Percentiles rank a stretch among this genome's conserved stretches.
Evolutionary conservation across 2,329 filamentous ascomycete species (phyloP).

Genomic region (Colletotrichum sp.): DNA sequence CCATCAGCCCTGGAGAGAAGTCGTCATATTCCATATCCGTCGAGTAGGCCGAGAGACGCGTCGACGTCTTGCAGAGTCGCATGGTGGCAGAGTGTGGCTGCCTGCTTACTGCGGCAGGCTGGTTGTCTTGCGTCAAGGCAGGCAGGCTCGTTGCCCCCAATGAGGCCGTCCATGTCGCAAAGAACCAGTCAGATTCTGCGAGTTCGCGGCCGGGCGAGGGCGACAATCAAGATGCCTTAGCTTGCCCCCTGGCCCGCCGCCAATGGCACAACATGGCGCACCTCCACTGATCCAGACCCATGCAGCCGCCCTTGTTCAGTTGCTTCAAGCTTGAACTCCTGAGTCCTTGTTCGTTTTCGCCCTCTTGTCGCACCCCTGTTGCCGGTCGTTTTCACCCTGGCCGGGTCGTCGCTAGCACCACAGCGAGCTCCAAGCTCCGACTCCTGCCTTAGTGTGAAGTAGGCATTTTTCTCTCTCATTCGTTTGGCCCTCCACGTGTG

Average conservation of each 20-base stretch:
- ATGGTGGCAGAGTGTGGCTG: not conserved
- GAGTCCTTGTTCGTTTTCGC: not conserved
- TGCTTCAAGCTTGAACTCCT: conserved; percentile 16
- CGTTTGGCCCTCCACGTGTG: conserved; percentile 18
- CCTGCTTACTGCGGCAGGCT: not conserved
- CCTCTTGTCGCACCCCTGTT: conserved; percentile 7
- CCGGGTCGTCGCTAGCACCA: conserved; percentile 10
- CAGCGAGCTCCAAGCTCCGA: conserved; percentile 10
- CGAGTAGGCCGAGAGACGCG: not conserved
- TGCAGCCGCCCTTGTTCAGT: conserved; percentile 16
- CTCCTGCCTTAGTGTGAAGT: not conserved
- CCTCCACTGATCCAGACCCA: conserved; percentile 16
- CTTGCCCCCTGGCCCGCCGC: conserved; percentile 10
- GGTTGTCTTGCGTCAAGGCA: conserved; percentile 7
- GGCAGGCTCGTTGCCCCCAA: conserved; percentile 1
- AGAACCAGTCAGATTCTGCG: conserved; percentile 4
- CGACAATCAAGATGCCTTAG: conserved; percentile 15
- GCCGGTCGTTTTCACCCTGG: conserved; percentile 16
- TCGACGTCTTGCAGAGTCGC: not conserved
- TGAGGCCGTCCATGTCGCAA: not conserved
- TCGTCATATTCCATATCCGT: conserved; percentile 15
- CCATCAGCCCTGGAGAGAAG: not conserved
- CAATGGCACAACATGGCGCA: conserved; percentile 23
- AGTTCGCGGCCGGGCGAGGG: conserved; percentile 7
- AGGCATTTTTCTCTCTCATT: not conserved